Evolutionary conservation across 352 stramenopile species (phyloP).

Genomic region (Pythium chondricola): DNA sequence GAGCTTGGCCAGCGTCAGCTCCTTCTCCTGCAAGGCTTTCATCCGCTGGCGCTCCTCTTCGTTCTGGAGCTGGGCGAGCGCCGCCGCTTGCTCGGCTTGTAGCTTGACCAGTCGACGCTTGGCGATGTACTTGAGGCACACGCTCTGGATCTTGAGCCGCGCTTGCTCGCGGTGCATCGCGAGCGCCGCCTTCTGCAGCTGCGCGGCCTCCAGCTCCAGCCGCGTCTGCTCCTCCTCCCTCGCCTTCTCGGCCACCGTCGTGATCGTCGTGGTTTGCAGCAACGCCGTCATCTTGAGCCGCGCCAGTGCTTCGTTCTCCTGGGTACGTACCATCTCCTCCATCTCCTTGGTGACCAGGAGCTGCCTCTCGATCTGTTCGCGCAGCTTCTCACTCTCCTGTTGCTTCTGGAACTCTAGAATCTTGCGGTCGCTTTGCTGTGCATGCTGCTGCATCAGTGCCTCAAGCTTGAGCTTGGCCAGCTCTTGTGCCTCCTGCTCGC

Average conservation of each 20-base stretch:
- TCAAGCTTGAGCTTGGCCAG: constrained; percentile 47
- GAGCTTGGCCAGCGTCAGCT: constrained; percentile 53
- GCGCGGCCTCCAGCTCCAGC: constrained; percentile 35
- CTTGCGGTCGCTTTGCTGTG: constrained; percentile 30
- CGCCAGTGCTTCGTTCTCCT: constrained; percentile 59
- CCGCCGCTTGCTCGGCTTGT: constrained; percentile 35
- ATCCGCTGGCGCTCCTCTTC: constrained; percentile 53
- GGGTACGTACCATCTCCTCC: constrained; percentile 39
- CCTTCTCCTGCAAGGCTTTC: constrained; percentile 55
- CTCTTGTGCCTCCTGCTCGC: constrained; percentile 45
- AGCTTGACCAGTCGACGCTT: constrained; percentile 38
- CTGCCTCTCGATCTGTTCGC: constrained; percentile 37
- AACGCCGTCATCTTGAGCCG: constrained; percentile 45
- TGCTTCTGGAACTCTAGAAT: constrained; percentile 27
- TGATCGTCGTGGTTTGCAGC: constrained; percentile 22
- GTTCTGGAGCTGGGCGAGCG: constrained; percentile 46
- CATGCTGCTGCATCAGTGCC: constrained; percentile 47
- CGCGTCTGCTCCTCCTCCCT: constrained; percentile 22
- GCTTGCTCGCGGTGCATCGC: constrained; percentile 49
- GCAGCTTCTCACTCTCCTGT: constrained; percentile 30
- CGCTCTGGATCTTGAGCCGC: constrained; percentile 52
- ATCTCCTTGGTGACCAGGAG: constrained; percentile 32
- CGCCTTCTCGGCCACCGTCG: constrained; percentile 5
- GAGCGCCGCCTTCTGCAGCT: constrained; percentile 32
- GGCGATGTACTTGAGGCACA: constrained; percentile 49